Conservation (phyloP, 164 flowering plant species). For the Pachysandra terminalis region DNA sequence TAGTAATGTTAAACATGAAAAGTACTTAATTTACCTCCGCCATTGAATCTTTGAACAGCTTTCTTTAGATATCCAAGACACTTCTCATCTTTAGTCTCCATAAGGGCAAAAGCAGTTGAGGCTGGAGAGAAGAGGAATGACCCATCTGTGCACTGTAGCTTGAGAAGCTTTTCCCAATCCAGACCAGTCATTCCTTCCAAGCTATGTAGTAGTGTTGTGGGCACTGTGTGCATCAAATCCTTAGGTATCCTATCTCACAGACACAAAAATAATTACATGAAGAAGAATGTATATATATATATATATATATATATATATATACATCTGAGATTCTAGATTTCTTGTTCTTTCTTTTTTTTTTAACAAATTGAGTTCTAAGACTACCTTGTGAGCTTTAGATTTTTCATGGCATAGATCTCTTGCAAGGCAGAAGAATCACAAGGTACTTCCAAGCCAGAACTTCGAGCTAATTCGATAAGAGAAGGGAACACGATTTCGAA, state of each 20-base stretch:
- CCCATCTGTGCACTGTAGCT: slow-evolving; percentile 72
- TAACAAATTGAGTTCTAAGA: background rate
- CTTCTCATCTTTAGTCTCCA: slow-evolving; percentile 62
- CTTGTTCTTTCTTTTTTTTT: no score
- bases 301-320: no score
- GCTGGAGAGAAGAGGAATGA: slow-evolving; percentile 93
- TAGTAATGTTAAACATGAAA: background rate
- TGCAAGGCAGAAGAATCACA: slow-evolving; percentile 49
- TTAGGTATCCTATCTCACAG: slow-evolving; percentile 69
- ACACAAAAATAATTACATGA: no score
- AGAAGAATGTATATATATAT: no score
- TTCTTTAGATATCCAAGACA: slow-evolving; percentile 61
- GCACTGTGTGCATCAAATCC: slow-evolving; percentile 67
- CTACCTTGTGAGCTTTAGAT: slow-evolving; percentile 69
- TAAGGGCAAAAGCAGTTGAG: slow-evolving; percentile 90
- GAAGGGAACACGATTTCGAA: slow-evolving; percentile 93
- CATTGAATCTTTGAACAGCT: slow-evolving; percentile 62
- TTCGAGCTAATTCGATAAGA: slow-evolving; percentile 57
- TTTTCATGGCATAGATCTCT: slow-evolving; percentile 55
- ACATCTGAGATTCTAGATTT: no score
- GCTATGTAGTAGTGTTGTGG: slow-evolving; percentile 86
- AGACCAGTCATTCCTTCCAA: slow-evolving; percentile 86
- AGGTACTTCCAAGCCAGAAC: slow-evolving; percentile 46
- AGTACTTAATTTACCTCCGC: slow-evolving; percentile 64
- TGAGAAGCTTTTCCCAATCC: slow-evolving; percentile 80